Evolutionary conservation across 139 green algal species (phyloP), one percentile per base, ranked within the genome.

Genomic region (Coelastrella sp.): DNA sequence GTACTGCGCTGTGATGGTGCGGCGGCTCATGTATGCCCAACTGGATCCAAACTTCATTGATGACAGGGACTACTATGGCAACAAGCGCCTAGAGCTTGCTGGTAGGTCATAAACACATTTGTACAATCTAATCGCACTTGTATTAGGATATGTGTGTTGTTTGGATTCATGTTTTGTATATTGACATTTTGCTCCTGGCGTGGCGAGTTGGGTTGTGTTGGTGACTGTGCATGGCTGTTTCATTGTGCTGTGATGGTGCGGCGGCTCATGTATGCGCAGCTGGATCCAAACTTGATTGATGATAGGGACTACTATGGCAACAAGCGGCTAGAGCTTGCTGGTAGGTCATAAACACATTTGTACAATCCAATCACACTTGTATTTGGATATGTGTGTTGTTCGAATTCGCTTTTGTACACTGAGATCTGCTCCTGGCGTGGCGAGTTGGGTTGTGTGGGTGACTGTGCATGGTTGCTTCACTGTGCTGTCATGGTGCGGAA

Each of bases 301-400:
- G 98, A 99, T 95, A 89, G 95, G 11, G 98, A 99, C 94, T 99
- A 99, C 95, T 99, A 99, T 84, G 98, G 98, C 88, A 99, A 99
- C 96, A 99, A 99, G 93, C 93, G 98, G 6, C 94, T 99, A 89
- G 98, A 99, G 94, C 95, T 99, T 87, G 97, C 98, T 66, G 98
- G 98, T 85, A 90, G 88, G 91, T 2, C 23, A 7, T n/a, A 58
- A 60, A 13, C 65, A 3, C 58, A 57, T 7, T 68, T 68, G 61
- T 68, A 10, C 61, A 17, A 10, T 68, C 10, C 61, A 68, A 68
- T 68, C 61, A 17, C n/a, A n/a, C n/a, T n/a, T n/a, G n/a, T n/a
- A n/a, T n/a, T n/a, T n/a, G n/a, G n/a, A n/a, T n/a, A n/a, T n/a
- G n/a, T n/a, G n/a, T n/a, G n/a, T n/a, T n/a, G n/a, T n/a, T n/a